Percentiles rank a stretch among this genome's conserved stretches.
Conservation (phyloP, 768 basidiomycete species). For the Tricholoma flavovirens region DNA sequence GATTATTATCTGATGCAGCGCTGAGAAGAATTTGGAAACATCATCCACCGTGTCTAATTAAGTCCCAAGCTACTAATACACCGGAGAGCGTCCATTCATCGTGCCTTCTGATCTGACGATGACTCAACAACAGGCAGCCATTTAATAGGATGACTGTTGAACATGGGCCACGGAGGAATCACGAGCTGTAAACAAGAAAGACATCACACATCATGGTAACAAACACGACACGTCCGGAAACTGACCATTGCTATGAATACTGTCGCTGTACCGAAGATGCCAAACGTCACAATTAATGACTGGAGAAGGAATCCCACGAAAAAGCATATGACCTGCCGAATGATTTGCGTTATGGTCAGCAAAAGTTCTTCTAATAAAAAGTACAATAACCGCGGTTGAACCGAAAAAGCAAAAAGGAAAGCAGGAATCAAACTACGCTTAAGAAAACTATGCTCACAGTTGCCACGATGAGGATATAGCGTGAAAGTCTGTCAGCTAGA, state of each 20-base stretch:
- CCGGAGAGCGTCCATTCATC: neutral
- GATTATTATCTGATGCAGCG: no score
- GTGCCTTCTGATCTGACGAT: neutral
- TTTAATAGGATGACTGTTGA: conserved; percentile 53
- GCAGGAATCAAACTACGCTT: neutral
- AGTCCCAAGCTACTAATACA: neutral
- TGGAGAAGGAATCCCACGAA: conserved; percentile 51
- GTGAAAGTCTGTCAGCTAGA: conserved; percentile 41
- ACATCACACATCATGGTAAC: neutral
- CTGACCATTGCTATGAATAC: conserved; percentile 38
- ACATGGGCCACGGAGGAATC: conserved; percentile 68
- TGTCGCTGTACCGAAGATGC: conserved; percentile 36
- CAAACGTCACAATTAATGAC: conserved; percentile 50
- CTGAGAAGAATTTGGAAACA: no score
- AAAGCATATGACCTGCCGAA: conserved; percentile 46
- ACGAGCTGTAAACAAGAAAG: conserved; percentile 37
- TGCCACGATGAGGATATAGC: conserved; percentile 36
- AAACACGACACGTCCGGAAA: conserved; percentile 2
- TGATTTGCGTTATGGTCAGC: conserved; percentile 22
- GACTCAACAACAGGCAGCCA: conserved; percentile 40
- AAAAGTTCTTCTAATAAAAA: neutral
- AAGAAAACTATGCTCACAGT: conserved; percentile 32
- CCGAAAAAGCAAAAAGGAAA: conserved; percentile 26
- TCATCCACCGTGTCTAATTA: no score
- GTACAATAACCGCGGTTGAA: conserved; percentile 1